Conservation (phyloP, 2,329 filamentous ascomycete genomes). For the Claviceps paspali region DNA sequence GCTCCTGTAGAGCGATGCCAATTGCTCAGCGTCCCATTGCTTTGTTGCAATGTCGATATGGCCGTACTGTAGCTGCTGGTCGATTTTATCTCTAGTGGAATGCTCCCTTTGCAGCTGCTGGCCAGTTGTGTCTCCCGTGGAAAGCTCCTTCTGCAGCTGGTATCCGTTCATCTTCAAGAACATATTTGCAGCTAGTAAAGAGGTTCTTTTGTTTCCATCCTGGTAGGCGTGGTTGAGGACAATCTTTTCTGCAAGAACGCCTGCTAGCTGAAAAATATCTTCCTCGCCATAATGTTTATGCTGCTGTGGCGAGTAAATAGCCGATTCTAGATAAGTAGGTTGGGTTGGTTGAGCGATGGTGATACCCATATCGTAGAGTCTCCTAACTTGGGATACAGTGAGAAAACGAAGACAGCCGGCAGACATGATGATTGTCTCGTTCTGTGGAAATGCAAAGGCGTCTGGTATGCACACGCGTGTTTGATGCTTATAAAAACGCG, state of each 20-base stretch:
- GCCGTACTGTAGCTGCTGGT: neutral
- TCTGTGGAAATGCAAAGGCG: too few species aligned
- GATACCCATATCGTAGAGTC: conserved; percentile 5
- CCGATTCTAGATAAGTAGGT: conserved; percentile 8
- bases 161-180: conserved; percentile 11
- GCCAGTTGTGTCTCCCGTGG: neutral
- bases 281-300: conserved; percentile 9
- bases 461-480: too few species aligned
- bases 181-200: conserved; percentile 9
- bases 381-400: conserved; percentile 6
- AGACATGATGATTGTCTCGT: too few species aligned
- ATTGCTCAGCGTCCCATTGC: neutral
- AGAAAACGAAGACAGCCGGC: conserved; percentile 7
- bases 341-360: conserved; percentile 4
- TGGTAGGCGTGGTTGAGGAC: conserved; percentile 11
- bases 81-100: too few species aligned
- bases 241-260: conserved; percentile 10
- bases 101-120: neutral
- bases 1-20: neutral
- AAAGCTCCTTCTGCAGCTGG: conserved; percentile 5
- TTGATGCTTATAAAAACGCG: too few species aligned
- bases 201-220: conserved; percentile 10
- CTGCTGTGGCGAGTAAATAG: conserved; percentile 7
- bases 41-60: neutral
- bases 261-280: conserved; percentile 10